A percentile compares a stretch with the other conserved stretches of the same genome.
Conservation (phyloP, 2,329 filamentous ascomycete genomes). For the Teratosphaeria nubilosa region DNA sequence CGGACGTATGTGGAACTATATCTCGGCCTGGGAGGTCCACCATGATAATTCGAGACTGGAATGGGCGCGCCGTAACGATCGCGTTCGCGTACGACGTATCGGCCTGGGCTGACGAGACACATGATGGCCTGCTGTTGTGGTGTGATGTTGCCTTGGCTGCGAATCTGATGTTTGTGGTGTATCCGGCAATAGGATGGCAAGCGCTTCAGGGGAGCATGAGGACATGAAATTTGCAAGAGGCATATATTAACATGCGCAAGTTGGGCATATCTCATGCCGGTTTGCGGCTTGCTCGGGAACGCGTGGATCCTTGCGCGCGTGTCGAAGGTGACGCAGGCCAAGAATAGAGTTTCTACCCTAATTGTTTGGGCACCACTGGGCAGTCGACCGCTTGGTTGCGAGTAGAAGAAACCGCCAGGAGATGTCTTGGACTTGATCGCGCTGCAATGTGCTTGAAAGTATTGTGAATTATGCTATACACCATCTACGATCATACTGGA, state of each 20-base stretch:
- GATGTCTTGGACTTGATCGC: too few relatives aligned
- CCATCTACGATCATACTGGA: background rate
- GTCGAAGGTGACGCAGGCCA: background rate
- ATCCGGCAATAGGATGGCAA: background rate
- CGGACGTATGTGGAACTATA: constrained; percentile 10
- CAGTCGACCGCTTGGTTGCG: too few relatives aligned
- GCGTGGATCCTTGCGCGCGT: background rate
- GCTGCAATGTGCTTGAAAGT: background rate
- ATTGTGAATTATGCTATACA: background rate
- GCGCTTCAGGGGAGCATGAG: background rate
- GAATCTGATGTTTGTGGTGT: background rate
- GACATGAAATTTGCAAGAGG: background rate
- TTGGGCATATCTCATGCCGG: background rate
- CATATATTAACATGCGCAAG: too few relatives aligned
- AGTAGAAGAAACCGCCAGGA: too few relatives aligned
- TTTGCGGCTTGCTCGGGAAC: background rate
- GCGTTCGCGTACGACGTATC: constrained; percentile 9
- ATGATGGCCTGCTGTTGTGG: background rate
- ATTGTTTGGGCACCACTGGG: too few relatives aligned
- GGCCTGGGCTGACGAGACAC: background rate
- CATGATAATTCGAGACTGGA: constrained; percentile 23
- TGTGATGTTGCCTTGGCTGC: background rate
- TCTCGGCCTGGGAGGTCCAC: constrained; percentile 10
- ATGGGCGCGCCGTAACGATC: constrained; percentile 17
- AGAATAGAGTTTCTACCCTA: background rate